Evolutionary conservation across 169 alveolate species (phyloP).

Genomic region (Plasmodium blacklocki): DNA sequence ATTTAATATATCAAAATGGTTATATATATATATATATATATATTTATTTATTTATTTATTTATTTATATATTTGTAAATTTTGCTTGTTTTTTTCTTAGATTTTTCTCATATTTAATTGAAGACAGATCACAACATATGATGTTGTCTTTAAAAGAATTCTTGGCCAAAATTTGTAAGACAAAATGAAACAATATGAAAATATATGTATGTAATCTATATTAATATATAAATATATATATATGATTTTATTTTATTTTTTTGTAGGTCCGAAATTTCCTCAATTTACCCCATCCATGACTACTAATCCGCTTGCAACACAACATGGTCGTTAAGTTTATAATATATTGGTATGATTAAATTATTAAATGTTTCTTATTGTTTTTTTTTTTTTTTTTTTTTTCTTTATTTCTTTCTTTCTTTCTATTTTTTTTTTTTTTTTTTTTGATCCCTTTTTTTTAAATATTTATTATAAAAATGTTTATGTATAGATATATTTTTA

Average conservation of each 20-base stretch:
- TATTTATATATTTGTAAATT: neutral
- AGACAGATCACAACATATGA: constrained; percentile 87
- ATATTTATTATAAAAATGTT: too few species aligned
- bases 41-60: constrained; percentile 4
- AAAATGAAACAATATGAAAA: neutral
- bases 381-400: constrained; percentile 15
- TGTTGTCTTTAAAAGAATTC: constrained; percentile 85
- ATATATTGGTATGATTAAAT: too few species aligned
- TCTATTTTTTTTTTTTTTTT: neutral
- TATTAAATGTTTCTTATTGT: neutral
- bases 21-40: constrained; percentile 12
- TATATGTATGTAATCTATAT: neutral
- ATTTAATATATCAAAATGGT: neutral
- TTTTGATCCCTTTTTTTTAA: neutral
- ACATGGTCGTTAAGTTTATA: constrained; percentile 52
- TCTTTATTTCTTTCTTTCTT: neutral
- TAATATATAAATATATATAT: constrained; percentile 8
- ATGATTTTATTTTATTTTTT: constrained; percentile 1
- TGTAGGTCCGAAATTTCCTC: constrained; percentile 67
- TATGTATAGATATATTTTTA: too few species aligned
- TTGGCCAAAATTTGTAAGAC: constrained; percentile 75
- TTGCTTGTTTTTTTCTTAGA: constrained; percentile 11
- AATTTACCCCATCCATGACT: constrained; percentile 60
- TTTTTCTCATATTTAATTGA: constrained; percentile 83
- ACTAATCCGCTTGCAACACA: constrained; percentile 55